Base-by-base conservation (phyloP, 768 basidiomycete genomes). In the Kwoniella botswanensis region DNA sequence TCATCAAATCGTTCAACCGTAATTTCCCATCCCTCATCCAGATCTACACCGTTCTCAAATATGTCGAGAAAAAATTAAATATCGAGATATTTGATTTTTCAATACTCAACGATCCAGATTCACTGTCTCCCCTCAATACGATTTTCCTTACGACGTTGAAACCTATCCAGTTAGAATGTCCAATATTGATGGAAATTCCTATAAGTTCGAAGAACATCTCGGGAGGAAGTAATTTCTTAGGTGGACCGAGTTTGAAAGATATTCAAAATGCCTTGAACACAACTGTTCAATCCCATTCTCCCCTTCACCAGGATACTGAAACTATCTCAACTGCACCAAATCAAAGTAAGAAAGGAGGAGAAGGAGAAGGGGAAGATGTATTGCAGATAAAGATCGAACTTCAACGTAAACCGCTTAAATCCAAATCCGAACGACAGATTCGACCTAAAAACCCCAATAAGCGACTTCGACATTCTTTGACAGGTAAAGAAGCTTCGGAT, bases 11-110 rank as follows among this genome's bases (percentile, higher is more conserved):
- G 9, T 57, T 69, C 54, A 55, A 74, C 17, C 17, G n/a, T 0
- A 62, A 53, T 13, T 67, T 73, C 13, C 67, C 65, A 7, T 70
- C 74, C 6, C 43, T 78, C 13, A 46, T 74, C 2, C 76, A 80
- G 46, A 61, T 75, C 3, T 71, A 73, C 46, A 71, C 76, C 7
- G 73, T 80, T 21, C 62, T 79, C n/a, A 67, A 65, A 67, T 72
- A 73, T 1, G 68, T 79, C 10, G 79, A 82, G 61, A 41, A 62
- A 13, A 71, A 73, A 53, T 24, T 78, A 2, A 72, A 72, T 24
- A 63, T 68, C 7, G 46, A 67, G 4, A 44, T 76, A n/a, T 43
- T 76, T 17, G 42, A 70, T 41, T 63, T 80, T 11, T 24, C 68
- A 15, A 61, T 78, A 11, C 63, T 54, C 4, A 64, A 68, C 53